phyloP scores from a whole-genome alignment of 768 basidiomycete genomes.

The Phlegmacium glaucopus region DNA sequence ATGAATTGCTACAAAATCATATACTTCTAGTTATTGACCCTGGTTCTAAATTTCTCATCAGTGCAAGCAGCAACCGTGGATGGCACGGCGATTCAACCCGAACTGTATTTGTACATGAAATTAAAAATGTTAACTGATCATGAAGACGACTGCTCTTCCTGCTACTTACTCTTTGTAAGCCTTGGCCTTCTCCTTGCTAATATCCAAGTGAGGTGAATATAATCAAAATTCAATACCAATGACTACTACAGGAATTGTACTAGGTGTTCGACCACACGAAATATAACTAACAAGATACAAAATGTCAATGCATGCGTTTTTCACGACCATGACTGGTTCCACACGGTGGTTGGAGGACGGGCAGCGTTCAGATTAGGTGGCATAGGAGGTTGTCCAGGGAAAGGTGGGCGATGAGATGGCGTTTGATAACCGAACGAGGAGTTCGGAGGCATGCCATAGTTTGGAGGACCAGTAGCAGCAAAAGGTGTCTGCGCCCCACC shows the following conservation, averaged over 20 bases:
- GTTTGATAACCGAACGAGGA: constrained; percentile 49
- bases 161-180: too few relatives aligned
- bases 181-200: too few relatives aligned
- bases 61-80: constrained; percentile 90
- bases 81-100: constrained; percentile 91
- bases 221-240: too few relatives aligned
- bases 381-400: constrained; percentile 37
- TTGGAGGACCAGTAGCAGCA: constrained; percentile 21
- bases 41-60: constrained; percentile 79
- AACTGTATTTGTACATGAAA: constrained; percentile 89
- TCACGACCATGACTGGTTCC: constrained; percentile 6
- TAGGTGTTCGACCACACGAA: too few relatives aligned
- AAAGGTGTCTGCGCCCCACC: constrained; percentile 46
- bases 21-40: constrained; percentile 76
- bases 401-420: constrained; percentile 36
- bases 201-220: too few relatives aligned
- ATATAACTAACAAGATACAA: too few relatives aligned
- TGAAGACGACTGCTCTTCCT: too few relatives aligned
- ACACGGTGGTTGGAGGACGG: constrained; percentile 43
- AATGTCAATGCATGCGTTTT: too few relatives aligned
- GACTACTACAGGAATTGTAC: too few relatives aligned
- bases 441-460: constrained; percentile 21
- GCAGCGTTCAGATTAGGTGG: constrained; percentile 66
- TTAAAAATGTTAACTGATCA: constrained; percentile 45
- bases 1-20: constrained; percentile 4